Conservation (phyloP, 2,329 filamentous ascomycete genomes). For the Aspergillus floridensis region DNA sequence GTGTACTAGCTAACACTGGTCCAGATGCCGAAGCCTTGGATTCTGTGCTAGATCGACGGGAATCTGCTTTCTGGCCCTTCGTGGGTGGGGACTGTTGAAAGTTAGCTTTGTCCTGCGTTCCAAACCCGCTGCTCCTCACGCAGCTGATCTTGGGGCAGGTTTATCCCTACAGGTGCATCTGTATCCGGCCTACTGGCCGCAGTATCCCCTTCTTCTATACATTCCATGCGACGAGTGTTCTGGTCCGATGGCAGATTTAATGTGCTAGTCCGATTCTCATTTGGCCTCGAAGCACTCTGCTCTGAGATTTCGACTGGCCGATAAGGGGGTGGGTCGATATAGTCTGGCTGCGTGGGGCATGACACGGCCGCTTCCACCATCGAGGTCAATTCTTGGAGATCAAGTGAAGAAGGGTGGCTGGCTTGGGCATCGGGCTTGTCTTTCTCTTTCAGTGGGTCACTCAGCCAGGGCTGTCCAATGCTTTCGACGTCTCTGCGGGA, state of each 20-base stretch:
- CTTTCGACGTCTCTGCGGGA: slow-evolving; percentile 36
- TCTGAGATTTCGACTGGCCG: slow-evolving; percentile 1
- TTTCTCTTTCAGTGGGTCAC: slow-evolving; percentile 23
- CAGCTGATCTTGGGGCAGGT: not conserved
- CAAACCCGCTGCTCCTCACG: not conserved
- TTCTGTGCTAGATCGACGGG: not conserved
- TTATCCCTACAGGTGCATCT: not conserved
- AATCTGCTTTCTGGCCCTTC: not conserved
- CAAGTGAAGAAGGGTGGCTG: slow-evolving; percentile 27
- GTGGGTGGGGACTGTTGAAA: slow-evolving; percentile 2
- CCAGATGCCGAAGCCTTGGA: slow-evolving; percentile 6
- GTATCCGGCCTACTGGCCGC: not conserved
- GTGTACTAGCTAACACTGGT: slow-evolving; percentile 11
- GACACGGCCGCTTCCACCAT: slow-evolving; percentile 35
- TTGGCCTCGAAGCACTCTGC: not conserved
- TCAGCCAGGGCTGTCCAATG: slow-evolving; percentile 40
- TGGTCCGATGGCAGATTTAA: not conserved
- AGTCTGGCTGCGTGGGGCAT: slow-evolving; percentile 23
- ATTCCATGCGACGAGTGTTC: not conserved
- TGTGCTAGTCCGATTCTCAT: not conserved
- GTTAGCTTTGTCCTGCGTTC: slow-evolving; percentile 3
- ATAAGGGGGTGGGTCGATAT: slow-evolving; percentile 23
- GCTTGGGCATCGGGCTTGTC: slow-evolving; percentile 16
- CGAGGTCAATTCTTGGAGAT: slow-evolving; percentile 34
- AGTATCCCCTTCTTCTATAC: not conserved